Conservation (phyloP, 78 protist genomes). For the Reticulomyxa filosa region DNA sequence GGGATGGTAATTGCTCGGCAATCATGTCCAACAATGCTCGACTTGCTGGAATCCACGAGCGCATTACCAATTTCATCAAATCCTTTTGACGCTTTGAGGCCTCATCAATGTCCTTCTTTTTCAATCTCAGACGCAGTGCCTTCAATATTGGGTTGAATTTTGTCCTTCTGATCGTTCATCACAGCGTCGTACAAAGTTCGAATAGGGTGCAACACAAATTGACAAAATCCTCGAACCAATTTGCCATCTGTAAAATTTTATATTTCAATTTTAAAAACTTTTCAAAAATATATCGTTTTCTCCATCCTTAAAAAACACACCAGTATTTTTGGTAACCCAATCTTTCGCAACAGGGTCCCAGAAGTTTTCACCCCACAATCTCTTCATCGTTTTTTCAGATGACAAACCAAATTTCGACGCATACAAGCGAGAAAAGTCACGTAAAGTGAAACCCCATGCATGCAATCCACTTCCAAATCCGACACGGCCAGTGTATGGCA, state of each 20-base stretch:
- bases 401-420: constrained; percentile 43
- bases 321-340: constrained; percentile 38
- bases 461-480: background rate
- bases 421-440: constrained; percentile 28
- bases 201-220: constrained; percentile 89
- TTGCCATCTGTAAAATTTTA: background rate
- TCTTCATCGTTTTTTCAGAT: constrained; percentile 42
- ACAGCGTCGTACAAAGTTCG: constrained; percentile 54
- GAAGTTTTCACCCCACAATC: constrained; percentile 97
- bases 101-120: constrained; percentile 59
- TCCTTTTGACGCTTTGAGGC: too few relatives aligned
- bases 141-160: constrained; percentile 42
- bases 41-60: constrained; percentile 88
- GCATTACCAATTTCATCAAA: constrained; percentile 88
- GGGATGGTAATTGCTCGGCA: constrained; percentile 86
- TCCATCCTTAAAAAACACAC: background rate
- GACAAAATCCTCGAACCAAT: constrained; percentile 68
- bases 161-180: constrained; percentile 62
- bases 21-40: constrained; percentile 88
- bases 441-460: background rate
- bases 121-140: constrained; percentile 51
- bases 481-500: background rate
- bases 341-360: constrained; percentile 64
- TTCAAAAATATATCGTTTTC: background rate
- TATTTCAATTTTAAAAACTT: background rate